phyloP scores from a whole-genome alignment of 1,284 basidiomycete species.

The Sanghuangporus weigelae region DNA sequence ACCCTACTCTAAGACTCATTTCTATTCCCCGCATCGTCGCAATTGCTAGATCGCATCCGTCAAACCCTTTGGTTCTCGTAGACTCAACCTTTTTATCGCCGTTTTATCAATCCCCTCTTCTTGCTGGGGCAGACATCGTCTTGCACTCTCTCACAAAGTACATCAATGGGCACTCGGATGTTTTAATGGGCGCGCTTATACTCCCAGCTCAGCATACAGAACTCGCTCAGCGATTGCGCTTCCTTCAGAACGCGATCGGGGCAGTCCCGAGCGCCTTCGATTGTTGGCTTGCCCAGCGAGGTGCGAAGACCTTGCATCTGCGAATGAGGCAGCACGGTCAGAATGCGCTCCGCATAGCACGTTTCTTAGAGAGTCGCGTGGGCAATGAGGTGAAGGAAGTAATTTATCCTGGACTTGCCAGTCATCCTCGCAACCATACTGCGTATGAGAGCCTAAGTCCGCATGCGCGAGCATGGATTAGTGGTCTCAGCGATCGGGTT shows the following conservation, averaged over 20 bases:
- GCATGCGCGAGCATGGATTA: conserved; percentile 66
- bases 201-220: conserved; percentile 52
- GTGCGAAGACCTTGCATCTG: conserved; percentile 85
- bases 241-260: conserved; percentile 91
- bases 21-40: conserved; percentile 65
- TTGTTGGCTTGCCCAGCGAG: conserved; percentile 87
- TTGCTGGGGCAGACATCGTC: conserved; percentile 81
- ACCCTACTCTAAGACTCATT: conserved; percentile 88
- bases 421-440: conserved; percentile 53
- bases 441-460: conserved; percentile 63
- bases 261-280: conserved; percentile 88
- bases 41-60: conserved; percentile 53
- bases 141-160: conserved; percentile 86
- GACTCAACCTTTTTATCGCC: conserved; percentile 94
- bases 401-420: conserved; percentile 79
- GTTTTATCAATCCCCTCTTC: conserved; percentile 86
- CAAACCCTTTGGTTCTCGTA: conserved; percentile 73
- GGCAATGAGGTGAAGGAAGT: conserved; percentile 60
- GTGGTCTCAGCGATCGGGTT: conserved; percentile 31
- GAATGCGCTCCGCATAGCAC: conserved; percentile 78
- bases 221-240: conserved; percentile 59
- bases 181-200: conserved; percentile 82
- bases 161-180: conserved; percentile 90
- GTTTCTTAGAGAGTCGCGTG: conserved; percentile 51
- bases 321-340: conserved; percentile 85